Evolutionary conservation across 2,329 filamentous ascomycete genomes (phyloP).

Genomic region (Cladosporium cucumerinum): DNA sequence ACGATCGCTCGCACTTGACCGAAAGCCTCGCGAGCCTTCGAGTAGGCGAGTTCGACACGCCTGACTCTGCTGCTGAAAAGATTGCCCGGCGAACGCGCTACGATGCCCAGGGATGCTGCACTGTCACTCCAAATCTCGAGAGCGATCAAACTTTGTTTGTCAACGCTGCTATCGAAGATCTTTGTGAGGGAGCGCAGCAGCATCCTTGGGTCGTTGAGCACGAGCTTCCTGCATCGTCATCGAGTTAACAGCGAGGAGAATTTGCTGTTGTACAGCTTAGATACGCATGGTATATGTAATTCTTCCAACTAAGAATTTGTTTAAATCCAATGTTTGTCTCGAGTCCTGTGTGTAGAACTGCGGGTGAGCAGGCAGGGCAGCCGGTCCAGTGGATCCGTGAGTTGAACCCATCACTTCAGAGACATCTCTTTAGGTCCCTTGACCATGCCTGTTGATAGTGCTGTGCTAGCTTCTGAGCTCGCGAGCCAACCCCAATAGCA

Average conservation of each 20-base stretch:
- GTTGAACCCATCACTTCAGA: too few relatives aligned
- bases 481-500: too few relatives aligned
- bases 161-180: slow-evolving; percentile 55
- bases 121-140: slow-evolving; percentile 16
- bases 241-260: neutral
- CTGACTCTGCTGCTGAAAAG: neutral
- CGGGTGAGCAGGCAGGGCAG: too few relatives aligned
- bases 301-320: neutral
- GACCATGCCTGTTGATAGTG: too few relatives aligned
- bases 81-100: neutral
- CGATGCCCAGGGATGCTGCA: slow-evolving; percentile 9
- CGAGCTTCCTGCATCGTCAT: slow-evolving; percentile 35
- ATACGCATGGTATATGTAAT: neutral
- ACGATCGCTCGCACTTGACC: slow-evolving; percentile 38
- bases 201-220: slow-evolving; percentile 57
- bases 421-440: too few relatives aligned
- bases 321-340: neutral
- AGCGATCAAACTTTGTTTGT: slow-evolving; percentile 55
- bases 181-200: slow-evolving; percentile 36
- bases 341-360: neutral
- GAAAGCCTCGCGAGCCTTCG: slow-evolving; percentile 34
- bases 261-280: neutral
- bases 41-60: slow-evolving; percentile 20
- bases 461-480: too few relatives aligned
- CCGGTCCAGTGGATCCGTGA: too few relatives aligned